These are phyloP conservation scores for Crithidia bombi DNA, from an alignment of 208 protist species.

Conservation along the genomic window DNA sequence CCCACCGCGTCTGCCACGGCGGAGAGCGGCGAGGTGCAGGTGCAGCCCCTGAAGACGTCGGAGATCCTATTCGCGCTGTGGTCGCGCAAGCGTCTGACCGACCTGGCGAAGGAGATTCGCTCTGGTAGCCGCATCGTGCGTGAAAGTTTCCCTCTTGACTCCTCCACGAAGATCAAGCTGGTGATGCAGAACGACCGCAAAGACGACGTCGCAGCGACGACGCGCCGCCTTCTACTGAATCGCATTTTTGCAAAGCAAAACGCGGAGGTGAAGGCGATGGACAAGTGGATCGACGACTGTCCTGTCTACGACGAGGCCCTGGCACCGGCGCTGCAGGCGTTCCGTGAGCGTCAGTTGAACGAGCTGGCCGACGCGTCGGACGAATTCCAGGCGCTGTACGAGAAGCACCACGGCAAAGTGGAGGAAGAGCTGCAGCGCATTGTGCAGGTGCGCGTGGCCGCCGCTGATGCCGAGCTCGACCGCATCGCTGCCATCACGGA, in stretches of 20 bases:
- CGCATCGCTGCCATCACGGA: slow-evolving; percentile 55
- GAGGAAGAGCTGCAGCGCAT: slow-evolving; percentile 72
- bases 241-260: slow-evolving; percentile 80
- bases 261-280: slow-evolving; percentile 51
- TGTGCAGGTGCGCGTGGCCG: slow-evolving; percentile 50
- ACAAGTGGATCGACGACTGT: slow-evolving; percentile 75
- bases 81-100: slow-evolving; percentile 60
- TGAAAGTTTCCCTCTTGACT: slow-evolving; percentile 58
- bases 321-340: slow-evolving; percentile 64
- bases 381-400: slow-evolving; percentile 53
- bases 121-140: slow-evolving; percentile 85
- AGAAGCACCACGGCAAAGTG: slow-evolving; percentile 51
- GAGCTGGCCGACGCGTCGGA: slow-evolving; percentile 66
- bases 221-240: slow-evolving; percentile 58
- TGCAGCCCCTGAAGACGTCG: slow-evolving; percentile 59
- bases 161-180: slow-evolving; percentile 55
- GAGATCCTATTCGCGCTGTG: slow-evolving; percentile 83
- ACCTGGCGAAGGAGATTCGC: slow-evolving; percentile 70
- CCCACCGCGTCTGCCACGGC: slow-evolving; percentile 9
- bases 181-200: slow-evolving; percentile 91
- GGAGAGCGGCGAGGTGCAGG: slow-evolving; percentile 24
- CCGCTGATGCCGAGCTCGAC: slow-evolving; percentile 57
- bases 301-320: slow-evolving; percentile 80
- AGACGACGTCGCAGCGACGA: slow-evolving; percentile 60
- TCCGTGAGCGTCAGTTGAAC: slow-evolving; percentile 65